These are phyloP conservation scores for Trametes villosa DNA, from an alignment of 768 basidiomycete species.

Conservation along the genomic window DNA sequence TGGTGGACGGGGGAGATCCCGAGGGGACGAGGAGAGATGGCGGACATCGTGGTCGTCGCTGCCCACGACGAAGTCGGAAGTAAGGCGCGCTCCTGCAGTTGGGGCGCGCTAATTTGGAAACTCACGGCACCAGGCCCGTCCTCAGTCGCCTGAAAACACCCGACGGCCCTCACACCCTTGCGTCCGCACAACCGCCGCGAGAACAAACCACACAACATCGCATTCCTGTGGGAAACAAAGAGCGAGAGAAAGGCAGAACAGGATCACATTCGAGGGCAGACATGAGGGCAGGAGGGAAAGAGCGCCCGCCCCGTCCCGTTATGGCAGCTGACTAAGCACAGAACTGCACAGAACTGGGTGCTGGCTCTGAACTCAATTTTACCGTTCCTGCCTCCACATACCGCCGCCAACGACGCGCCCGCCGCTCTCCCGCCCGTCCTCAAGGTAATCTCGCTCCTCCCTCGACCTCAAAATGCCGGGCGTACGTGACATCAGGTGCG, in stretches of 20 bases:
- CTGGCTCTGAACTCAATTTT: slow-evolving; percentile 42
- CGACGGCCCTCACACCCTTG: background rate
- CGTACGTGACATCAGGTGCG: slow-evolving; percentile 80
- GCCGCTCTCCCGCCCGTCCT: slow-evolving; percentile 48
- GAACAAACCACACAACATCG: background rate
- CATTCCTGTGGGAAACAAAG: background rate
- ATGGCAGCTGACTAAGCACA: slow-evolving; percentile 44
- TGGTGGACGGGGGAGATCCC: slow-evolving; percentile 7
- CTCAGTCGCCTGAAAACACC: background rate
- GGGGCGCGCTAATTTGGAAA: slow-evolving; percentile 5
- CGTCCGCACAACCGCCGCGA: background rate
- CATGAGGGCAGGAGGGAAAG: background rate
- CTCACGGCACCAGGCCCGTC: slow-evolving; percentile 7
- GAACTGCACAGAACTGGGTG: slow-evolving; percentile 45
- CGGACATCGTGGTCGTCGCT: slow-evolving; percentile 15
- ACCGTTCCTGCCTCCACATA: slow-evolving; percentile 36
- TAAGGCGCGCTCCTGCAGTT: slow-evolving; percentile 5
- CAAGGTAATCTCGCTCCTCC: slow-evolving; percentile 43
- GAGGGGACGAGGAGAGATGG: background rate
- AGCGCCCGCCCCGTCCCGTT: background rate
- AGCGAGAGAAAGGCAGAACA: background rate
- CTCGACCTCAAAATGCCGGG: slow-evolving; percentile 65
- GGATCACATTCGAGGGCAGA: background rate
- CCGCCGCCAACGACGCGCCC: slow-evolving; percentile 57
- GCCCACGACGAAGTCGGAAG: slow-evolving; percentile 18